Evolutionary conservation across 1,284 basidiomycete genomes (phyloP).

Genomic region (Puccinia hordei): DNA sequence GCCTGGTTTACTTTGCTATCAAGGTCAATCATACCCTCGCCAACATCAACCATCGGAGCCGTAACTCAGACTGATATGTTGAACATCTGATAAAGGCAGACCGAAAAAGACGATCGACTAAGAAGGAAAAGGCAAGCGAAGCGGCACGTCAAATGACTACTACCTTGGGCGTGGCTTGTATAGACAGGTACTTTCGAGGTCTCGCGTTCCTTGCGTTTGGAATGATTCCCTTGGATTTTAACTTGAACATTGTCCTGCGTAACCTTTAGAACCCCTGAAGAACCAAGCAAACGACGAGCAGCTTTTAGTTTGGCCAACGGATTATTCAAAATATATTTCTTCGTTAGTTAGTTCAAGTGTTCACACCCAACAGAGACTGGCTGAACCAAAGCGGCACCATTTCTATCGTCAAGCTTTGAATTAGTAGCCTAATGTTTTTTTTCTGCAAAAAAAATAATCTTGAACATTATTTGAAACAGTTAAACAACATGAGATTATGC

Average conservation of each 20-base stretch:
- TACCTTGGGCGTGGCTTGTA: conserved; percentile 55
- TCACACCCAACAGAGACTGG: not conserved
- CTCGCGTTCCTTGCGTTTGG: not conserved
- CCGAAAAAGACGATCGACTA: conserved; percentile 52
- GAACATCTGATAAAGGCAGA: conserved; percentile 53
- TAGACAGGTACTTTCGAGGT: conserved; percentile 53
- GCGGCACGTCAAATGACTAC: conserved; percentile 54
- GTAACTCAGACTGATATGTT: not conserved
- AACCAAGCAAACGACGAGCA: conserved; percentile 55
- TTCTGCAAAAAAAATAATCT: not conserved
- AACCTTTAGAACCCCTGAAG: conserved; percentile 38
- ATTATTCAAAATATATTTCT: conserved; percentile 57
- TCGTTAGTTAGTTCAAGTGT: conserved; percentile 49
- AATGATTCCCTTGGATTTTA: conserved; percentile 19
- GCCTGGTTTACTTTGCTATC: conserved; percentile 41
- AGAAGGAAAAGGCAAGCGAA: conserved; percentile 55
- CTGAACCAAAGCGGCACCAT: not conserved
- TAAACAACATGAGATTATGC: conserved; percentile 61
- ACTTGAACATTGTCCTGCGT: not conserved
- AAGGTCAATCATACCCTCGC: conserved; percentile 26
- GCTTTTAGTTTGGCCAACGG: conserved; percentile 57
- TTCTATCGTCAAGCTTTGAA: not conserved
- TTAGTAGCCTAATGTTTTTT: not conserved
- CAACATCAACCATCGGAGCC: not conserved
- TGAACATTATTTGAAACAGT: conserved; percentile 23